Base-by-base conservation (phyloP, 768 basidiomycete genomes). In the Agaricus sinodeliciosus region DNA sequence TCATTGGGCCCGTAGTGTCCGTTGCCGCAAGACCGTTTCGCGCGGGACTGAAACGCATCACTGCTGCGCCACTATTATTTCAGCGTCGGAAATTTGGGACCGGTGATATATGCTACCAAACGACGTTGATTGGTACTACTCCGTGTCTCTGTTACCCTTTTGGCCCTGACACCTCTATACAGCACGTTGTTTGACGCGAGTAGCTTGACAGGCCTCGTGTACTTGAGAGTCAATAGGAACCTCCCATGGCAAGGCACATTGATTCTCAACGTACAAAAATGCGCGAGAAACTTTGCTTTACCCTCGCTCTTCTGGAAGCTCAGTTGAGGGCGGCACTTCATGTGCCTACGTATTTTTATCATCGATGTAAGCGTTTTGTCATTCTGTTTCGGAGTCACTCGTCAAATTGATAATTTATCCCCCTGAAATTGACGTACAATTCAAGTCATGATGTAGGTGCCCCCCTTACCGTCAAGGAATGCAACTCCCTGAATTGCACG, bases 141-240 rank as follows among this genome's bases (percentile, higher is more conserved):
- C 15, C 3, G 9, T 18, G 31, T 47, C 19, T 19, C 28, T 19
- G 31, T 18, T 18, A 31, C 28, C 31, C 31, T 12, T 31, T 7
- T 35, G 28, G 43, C 9, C 7, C 13, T 44, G 43, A 27, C n/a
- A 9, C 15, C 4, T 16, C 16, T 28, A 22, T 22, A 45, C 12
- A 26, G 22, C 46, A 42, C 39, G 27, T 45, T 48, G 31, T 27
- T 15, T 13, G 37, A 18, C 31, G 46, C 40, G 40, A 44, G 45
- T 12, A 37, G 45, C 11, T 41, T 54, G 52, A 54, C 52, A 54
- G 52, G 52, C 52, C 52, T 54, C 52, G 52, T 48, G 52, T 48
- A 25, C 36, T 41, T 42, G 37, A 48, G 52, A 48, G 39, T 41
- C 52, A 54, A 41, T 15, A 39, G 26, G n/a, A 31, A 25, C 12